A percentile compares a stretch with the other conserved stretches of the same genome.
Conservation (phyloP, 2,329 filamentous ascomycete genomes). For the Scedosporium apiospermum region DNA sequence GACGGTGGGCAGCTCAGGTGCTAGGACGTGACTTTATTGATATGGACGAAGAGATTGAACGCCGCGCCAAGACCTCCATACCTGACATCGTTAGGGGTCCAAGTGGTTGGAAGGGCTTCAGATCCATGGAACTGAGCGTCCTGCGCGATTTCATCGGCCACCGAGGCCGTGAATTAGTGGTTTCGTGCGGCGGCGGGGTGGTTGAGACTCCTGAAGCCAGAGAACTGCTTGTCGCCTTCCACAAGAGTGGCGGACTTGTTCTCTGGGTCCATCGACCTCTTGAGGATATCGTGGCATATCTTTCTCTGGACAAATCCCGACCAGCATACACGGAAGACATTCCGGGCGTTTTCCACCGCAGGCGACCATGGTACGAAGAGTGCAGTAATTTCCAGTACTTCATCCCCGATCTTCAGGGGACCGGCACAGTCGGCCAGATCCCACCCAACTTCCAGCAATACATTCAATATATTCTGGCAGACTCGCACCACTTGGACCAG, state of each 20-base stretch:
- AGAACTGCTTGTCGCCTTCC: conserved; percentile 63
- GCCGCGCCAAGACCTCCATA: conserved; percentile 62
- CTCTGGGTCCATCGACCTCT: conserved; percentile 83
- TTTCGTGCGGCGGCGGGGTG: conserved; percentile 89
- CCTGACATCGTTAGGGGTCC: conserved; percentile 69
- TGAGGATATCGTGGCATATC: conserved; percentile 77
- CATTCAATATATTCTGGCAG: conserved; percentile 19
- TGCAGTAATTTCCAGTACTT: conserved; percentile 95
- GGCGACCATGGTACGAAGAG: conserved; percentile 81
- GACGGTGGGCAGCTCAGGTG: conserved; percentile 70
- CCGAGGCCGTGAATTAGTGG: conserved; percentile 65
- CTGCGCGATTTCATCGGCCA: conserved; percentile 66
- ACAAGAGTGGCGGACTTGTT: conserved; percentile 70
- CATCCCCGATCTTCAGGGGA: conserved; percentile 50
- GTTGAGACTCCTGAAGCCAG: conserved; percentile 79
- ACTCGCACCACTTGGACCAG: conserved; percentile 30
- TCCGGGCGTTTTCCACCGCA: conserved; percentile 78
- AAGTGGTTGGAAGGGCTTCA: conserved; percentile 80
- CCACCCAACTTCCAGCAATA: conserved; percentile 27
- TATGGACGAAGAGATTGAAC: conserved; percentile 80
- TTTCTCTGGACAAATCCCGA: conserved; percentile 79
- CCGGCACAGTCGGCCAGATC: conserved; percentile 12
- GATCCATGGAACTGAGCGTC: conserved; percentile 66
- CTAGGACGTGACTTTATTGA: conserved; percentile 74
- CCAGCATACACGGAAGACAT: conserved; percentile 92